A percentile compares a stretch with the other conserved stretches of the same genome.
These are phyloP conservation scores for Actinidia chinensis DNA, from an alignment of 179 eudicot species.

Conservation along the genomic window DNA sequence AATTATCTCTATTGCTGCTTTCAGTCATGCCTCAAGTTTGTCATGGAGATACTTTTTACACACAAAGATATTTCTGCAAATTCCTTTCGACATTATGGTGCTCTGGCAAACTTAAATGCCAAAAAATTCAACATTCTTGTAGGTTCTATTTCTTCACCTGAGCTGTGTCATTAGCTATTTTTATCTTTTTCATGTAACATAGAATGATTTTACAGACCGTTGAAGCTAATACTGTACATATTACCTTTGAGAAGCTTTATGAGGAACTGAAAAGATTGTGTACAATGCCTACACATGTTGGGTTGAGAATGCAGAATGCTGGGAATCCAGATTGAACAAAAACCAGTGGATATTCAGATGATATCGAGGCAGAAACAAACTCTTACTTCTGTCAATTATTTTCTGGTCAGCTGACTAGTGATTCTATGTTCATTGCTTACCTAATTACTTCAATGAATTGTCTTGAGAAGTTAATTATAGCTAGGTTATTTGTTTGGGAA, in stretches of 20 bases:
- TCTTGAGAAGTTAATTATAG: too few species aligned
- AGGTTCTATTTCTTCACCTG: conserved; percentile 49
- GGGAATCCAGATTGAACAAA: conserved; percentile 45
- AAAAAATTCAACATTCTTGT: conserved; percentile 47
- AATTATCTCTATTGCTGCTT: conserved; percentile 15
- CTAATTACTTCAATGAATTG: too few species aligned
- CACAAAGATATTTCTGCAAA: conserved; percentile 41
- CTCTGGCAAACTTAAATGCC: conserved; percentile 36
- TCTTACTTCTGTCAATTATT: conserved; percentile 77
- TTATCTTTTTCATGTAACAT: background rate
- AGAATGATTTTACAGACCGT: conserved; percentile 53
- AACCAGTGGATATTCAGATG: conserved; percentile 54
- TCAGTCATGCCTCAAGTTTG: conserved; percentile 72
- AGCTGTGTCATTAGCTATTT: conserved; percentile 3
- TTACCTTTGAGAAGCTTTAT: conserved; percentile 45
- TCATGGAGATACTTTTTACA: conserved; percentile 53
- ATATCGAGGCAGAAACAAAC: conserved; percentile 77
- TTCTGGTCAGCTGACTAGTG: conserved; percentile 58
- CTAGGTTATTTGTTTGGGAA: too few species aligned
- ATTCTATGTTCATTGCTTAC: conserved; percentile 78
- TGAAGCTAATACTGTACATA: conserved; percentile 46
- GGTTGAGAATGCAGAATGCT: conserved; percentile 40
- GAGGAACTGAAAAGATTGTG: conserved; percentile 66
- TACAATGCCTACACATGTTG: conserved; percentile 34
- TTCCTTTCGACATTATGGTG: conserved; percentile 42